Evolutionary conservation across 495 filamentous ascomycete genomes (phyloP).

Genomic region (Annulohypoxylon moriforme): DNA sequence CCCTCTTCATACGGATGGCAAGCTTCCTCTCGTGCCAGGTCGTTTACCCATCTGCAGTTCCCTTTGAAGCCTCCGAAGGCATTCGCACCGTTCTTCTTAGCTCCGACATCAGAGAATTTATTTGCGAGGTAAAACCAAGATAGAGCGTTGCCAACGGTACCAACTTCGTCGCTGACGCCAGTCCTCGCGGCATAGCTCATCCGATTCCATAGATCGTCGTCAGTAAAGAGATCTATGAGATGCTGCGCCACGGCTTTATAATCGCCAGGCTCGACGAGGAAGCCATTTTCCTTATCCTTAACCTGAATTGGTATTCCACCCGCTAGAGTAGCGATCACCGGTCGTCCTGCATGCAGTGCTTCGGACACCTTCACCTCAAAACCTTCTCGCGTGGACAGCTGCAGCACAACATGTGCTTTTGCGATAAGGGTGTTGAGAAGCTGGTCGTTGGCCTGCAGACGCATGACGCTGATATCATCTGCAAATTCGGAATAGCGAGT

Average conservation of each 20-base stretch:
- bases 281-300: conserved; percentile 77
- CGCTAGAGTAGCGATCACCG: conserved; percentile 80
- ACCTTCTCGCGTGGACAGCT: conserved; percentile 85
- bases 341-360: conserved; percentile 85
- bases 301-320: conserved; percentile 89
- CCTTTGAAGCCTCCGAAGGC: conserved; percentile 55
- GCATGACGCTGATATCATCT: conserved; percentile 76
- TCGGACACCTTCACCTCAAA: conserved; percentile 94
- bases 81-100: conserved; percentile 51
- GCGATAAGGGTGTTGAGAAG: conserved; percentile 83
- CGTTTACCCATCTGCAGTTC: conserved; percentile 76
- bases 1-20: conserved; percentile 66
- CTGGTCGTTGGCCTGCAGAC: conserved; percentile 82
- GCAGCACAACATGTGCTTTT: conserved; percentile 76
- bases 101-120: conserved; percentile 63
- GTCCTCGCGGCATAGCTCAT: conserved; percentile 75
- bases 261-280: conserved; percentile 79
- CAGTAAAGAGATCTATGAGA: conserved; percentile 74
- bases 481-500: conserved; percentile 60
- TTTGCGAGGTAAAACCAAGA: conserved; percentile 81
- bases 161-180: conserved; percentile 83
- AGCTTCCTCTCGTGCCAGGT: conserved; percentile 78
- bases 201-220: conserved; percentile 69
- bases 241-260: conserved; percentile 76
- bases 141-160: conserved; percentile 83